Base-by-base conservation (phyloP, 2,329 filamentous ascomycete species). In the Acephala macrosclerotiorum region DNA sequence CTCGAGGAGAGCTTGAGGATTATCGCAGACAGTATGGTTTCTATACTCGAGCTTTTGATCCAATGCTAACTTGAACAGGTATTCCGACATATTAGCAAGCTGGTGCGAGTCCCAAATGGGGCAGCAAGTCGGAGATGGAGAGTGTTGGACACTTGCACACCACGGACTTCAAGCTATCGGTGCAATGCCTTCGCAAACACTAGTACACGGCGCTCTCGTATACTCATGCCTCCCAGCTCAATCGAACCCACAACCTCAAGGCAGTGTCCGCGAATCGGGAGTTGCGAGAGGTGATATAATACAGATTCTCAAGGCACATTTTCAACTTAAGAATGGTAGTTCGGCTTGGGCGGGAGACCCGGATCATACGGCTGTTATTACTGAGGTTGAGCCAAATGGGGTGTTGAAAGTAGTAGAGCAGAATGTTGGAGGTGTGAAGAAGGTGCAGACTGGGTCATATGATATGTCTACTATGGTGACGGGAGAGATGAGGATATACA, bases 111-210 rank as follows among this genome's bases (percentile, higher is more conserved):
- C 65, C 3, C 64, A 71, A 56, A 68, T 77, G 33, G 77, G 76
- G 2, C 65, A 64, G 12, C 69, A 75, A 64, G 77, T 80, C 3
- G 78, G 77, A 12, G 73, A 79, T 63, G 77, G 78, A 5, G 77
- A 79, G 63, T 79, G 78, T 62, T 79, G 78, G 77, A 78, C 77
- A 3, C 70, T 79, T 18, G 77, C 77, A 7, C 70, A 75, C 38
- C 68, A 76, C 40, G 77, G 72, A 3, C 68, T 78, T 3, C 63
- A 72, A 40, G 71, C 71, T 4, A 63, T 77, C 22, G 73, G 72
- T 4, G 59, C 61, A 22, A 75, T 79, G 74, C 38, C 70, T 18
- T 76, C 73, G 11, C 75, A 75, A 64, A 70, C 73, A 5, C 64
- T 69, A 4, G 69, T 75, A 4, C 78, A 79, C 45, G 78, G 78